These are phyloP conservation scores for Pezicula radicicola DNA, from an alignment of 2,329 filamentous ascomycete genomes.

Conservation along the genomic window DNA sequence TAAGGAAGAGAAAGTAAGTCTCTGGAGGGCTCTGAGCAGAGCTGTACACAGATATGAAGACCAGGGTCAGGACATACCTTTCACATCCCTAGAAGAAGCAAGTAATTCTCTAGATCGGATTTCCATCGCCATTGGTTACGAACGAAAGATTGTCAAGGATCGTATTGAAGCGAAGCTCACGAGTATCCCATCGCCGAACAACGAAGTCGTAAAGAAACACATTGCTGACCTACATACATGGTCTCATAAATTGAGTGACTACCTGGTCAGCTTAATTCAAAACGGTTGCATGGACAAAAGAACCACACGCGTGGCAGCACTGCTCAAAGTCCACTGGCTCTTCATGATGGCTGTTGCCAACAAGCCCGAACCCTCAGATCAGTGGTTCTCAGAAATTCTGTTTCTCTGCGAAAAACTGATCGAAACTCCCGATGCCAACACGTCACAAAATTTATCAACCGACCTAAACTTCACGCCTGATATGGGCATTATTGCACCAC, in stretches of 20 bases:
- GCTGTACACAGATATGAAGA: slow-evolving; percentile 1
- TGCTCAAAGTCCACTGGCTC: slow-evolving; percentile 20
- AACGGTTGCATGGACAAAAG: not conserved
- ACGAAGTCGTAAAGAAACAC: slow-evolving; percentile 1
- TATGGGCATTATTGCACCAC: slow-evolving; percentile 21
- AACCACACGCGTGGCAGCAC: not conserved
- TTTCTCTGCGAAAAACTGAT: slow-evolving; percentile 17
- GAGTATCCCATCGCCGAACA: slow-evolving; percentile 1
- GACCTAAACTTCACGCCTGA: slow-evolving; percentile 22
- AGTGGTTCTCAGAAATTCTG: slow-evolving; percentile 20
- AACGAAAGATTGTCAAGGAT: no score
- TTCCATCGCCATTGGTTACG: no score
- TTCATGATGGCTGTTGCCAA: slow-evolving; percentile 17
- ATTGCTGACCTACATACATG: slow-evolving; percentile 13
- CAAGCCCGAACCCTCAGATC: slow-evolving; percentile 7
- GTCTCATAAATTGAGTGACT: slow-evolving; percentile 15
- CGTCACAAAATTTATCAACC: slow-evolving; percentile 1
- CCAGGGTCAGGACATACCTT: not conserved
- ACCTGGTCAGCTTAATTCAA: slow-evolving; percentile 2
- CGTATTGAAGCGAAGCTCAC: not conserved
- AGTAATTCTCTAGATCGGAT: not conserved
- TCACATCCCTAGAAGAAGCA: not conserved
- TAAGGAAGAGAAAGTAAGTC: slow-evolving; percentile 14
- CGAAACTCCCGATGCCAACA: not conserved
- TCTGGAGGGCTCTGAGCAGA: slow-evolving; percentile 17